phyloP scores from a whole-genome alignment of 371 early-diverging fungal genomes.

The Scutellospora calospora region DNA sequence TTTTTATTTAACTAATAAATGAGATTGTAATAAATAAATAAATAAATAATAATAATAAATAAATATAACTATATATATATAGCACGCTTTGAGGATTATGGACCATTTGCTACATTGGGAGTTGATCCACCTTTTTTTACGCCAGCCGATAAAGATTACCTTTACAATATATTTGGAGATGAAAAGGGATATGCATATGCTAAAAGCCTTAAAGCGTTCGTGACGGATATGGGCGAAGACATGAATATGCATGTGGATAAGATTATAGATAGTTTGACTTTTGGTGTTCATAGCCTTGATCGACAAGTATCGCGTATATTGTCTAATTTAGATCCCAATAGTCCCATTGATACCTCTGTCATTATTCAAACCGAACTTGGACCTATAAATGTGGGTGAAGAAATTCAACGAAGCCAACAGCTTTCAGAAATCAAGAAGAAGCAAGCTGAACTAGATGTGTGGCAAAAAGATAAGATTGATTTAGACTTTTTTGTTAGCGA shows the following conservation, averaged over 20 bases:
- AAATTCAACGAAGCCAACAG: not conserved
- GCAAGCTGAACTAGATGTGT: conserved; percentile 30
- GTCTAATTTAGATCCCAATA: no score
- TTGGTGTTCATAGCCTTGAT: conserved; percentile 29
- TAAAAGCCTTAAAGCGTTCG: conserved; percentile 36
- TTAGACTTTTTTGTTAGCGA: conserved; percentile 1
- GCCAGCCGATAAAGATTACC: not conserved
- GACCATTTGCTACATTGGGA: conserved; percentile 42
- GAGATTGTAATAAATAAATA: not conserved
- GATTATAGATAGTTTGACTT: conserved; percentile 13
- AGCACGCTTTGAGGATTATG: conserved; percentile 45
- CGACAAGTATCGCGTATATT: conserved; percentile 17
- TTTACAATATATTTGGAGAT: conserved; percentile 42
- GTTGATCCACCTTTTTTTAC: conserved; percentile 13
- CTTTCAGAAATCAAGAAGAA: conserved; percentile 2
- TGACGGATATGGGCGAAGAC: conserved; percentile 38
- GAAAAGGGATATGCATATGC: conserved; percentile 42
- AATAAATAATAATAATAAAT: not conserved
- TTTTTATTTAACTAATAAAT: not conserved
- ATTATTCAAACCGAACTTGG: conserved; percentile 33
- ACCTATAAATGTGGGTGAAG: conserved; percentile 24
- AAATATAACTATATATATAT: not conserved
- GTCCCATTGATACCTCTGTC: not conserved
- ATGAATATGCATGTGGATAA: conserved; percentile 30
- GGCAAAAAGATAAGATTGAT: conserved; percentile 37